Evolutionary conservation across 2,329 filamentous ascomycete species (phyloP).

Genomic region (Colletotrichum truncatum): DNA sequence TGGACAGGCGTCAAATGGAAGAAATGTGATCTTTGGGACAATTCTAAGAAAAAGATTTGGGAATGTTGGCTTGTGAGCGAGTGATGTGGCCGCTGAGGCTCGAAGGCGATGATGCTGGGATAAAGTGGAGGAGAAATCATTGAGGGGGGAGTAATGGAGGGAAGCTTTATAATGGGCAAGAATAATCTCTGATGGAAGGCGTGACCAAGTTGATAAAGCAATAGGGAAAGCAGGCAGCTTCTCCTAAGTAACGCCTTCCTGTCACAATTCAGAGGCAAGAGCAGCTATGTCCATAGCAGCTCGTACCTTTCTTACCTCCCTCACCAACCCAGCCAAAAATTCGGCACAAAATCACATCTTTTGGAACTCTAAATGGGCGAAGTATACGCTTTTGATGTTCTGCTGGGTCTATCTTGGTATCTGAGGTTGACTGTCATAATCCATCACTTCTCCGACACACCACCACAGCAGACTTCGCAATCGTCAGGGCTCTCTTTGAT

Average conservation of each 20-base stretch:
- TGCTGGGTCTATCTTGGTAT: slow-evolving; percentile 11
- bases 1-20: background rate
- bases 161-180: background rate
- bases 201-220: no score
- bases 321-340: no score
- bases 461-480: slow-evolving; percentile 31
- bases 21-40: background rate
- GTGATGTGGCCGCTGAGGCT: background rate
- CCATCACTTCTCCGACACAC: background rate
- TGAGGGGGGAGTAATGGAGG: background rate
- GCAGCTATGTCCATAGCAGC: no score
- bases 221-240: no score
- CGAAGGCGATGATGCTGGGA: background rate
- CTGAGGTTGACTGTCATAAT: background rate
- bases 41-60: background rate
- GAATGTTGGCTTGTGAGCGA: background rate
- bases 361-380: no score
- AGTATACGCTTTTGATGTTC: slow-evolving; percentile 2
- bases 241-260: no score
- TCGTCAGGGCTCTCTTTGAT: slow-evolving; percentile 71
- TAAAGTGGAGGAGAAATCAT: background rate
- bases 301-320: no score
- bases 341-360: no score
- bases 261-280: no score
- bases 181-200: background rate